Evolutionary conservation across 192 early-diverging fungal genomes (phyloP), one percentile per base, ranked within the genome.

Genomic region (Entomortierella chlamydospora): DNA sequence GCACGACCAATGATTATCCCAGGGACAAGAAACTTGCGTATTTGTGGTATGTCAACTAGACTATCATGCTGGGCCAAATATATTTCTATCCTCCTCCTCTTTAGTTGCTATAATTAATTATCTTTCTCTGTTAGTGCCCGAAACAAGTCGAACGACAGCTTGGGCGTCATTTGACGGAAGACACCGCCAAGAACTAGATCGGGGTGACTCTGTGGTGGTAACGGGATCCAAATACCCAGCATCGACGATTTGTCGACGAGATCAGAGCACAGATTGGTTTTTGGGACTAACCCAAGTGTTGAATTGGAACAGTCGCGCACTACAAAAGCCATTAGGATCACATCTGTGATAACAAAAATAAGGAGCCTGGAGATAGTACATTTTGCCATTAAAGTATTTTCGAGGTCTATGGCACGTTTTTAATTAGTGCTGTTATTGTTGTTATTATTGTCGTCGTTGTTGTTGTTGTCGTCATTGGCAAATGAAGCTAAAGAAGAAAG

Each of bases 141-240:
- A 59, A 9, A 47, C 72, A 2, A 74, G 81, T 33, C 67, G 96
- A 22, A 88, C 87, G 45, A 92, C 93, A 1, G 97, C 94, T 7
- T 99, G 95, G 96, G 95, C 90, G 53, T 86, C 88, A 23, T 97
- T 98, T 70, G 97, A 99, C 64, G 97, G 96, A 0, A 86, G 97
- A 18, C 89, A 96, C 62, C 87, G 97, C 0, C 91, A 93, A 4
- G 92, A 98, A 64, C 86, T 99, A 8, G 76, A 81, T 4, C 85
- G 74, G 37, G 95, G 93, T 17, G 97, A 96, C 70, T 90, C 91
- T 28, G 88, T 97, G 20, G 87, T 91, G 70, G 88, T 98, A 25
- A 91, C 92, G 0, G 92, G 95, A 7, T 93, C 93, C n/a, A 86
- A 84, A 68, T 92, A 91, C 66, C 96, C 97, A 28, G 89, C 96